Conservation (phyloP, 148 eudicot genomes). For the Cornus kousa region DNA sequence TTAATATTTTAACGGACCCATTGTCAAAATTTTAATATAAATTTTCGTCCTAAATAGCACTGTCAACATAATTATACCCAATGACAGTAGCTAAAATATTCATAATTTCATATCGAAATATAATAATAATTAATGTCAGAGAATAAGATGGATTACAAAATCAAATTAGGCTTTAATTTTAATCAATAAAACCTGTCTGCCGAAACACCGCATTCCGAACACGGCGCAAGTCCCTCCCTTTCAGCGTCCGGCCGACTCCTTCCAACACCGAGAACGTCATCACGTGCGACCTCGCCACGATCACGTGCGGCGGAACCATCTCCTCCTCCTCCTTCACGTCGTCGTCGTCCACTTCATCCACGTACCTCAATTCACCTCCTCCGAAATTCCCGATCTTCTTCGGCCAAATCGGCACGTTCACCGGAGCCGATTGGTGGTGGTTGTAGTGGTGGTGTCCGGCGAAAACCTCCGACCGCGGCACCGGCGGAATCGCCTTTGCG, state of each 20-base stretch:
- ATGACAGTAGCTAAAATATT: no score
- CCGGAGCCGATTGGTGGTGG: slow-evolving; percentile 66
- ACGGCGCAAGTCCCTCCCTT: slow-evolving; percentile 59
- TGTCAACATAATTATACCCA: no score
- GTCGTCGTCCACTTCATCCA: slow-evolving; percentile 33
- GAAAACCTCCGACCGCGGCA: background rate
- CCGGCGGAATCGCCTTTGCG: slow-evolving; percentile 19
- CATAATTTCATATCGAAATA: no score
- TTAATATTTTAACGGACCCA: no score
- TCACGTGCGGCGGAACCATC: slow-evolving; percentile 82
- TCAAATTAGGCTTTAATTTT: background rate
- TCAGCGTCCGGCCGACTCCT: slow-evolving; percentile 72
- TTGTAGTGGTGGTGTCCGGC: background rate
- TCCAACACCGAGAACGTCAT: slow-evolving; percentile 69
- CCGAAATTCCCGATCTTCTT: slow-evolving; percentile 14
- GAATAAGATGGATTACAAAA: background rate
- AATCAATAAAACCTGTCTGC: slow-evolving; percentile 68
- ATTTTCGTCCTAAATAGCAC: no score
- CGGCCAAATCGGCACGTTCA: slow-evolving; percentile 64
- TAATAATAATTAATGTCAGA: background rate
- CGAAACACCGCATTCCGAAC: slow-evolving; percentile 69
- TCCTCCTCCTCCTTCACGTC: slow-evolving; percentile 35
- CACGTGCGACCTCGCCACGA: slow-evolving; percentile 60
- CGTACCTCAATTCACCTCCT: background rate
- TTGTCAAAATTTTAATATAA: no score